A percentile compares a stretch with the other conserved stretches of the same genome.
These are phyloP conservation scores for Apocynum venetum DNA, from an alignment of 257 asterid species.

Conservation along the genomic window DNA sequence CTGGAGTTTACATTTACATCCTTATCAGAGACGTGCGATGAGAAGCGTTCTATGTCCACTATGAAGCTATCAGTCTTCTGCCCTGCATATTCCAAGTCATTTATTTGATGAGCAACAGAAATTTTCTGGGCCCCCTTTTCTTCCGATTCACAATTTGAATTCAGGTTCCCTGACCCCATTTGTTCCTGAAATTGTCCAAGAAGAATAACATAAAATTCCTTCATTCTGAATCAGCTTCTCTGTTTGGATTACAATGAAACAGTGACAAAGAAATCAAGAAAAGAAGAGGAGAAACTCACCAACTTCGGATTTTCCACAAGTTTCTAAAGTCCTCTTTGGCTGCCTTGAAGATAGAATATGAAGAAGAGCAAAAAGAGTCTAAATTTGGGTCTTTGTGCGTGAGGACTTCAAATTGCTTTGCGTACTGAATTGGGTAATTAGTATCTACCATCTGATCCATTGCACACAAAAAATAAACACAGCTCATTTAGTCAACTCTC, in stretches of 20 bases:
- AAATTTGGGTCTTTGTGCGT: not conserved
- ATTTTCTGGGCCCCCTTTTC: conserved; percentile 34
- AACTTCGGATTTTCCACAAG: conserved; percentile 30
- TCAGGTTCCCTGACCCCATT: conserved; percentile 33
- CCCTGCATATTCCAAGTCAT: conserved; percentile 13
- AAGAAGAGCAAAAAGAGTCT: conserved; percentile 2
- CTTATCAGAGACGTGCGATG: conserved; percentile 46
- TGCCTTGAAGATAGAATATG: conserved; percentile 2
- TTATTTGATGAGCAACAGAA: conserved; percentile 31
- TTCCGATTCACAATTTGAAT: conserved; percentile 27
- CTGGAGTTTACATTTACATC: conserved; percentile 54
- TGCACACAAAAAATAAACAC: conserved; percentile 23
- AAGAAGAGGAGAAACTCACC: conserved; percentile 26
- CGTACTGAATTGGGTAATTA: conserved; percentile 26
- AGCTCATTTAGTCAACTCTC: conserved; percentile 27
- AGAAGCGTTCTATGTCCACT: conserved; percentile 62
- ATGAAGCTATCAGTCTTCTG: conserved; percentile 50
- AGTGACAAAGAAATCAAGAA: not conserved
- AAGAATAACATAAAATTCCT: not conserved
- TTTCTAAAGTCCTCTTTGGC: conserved; percentile 15
- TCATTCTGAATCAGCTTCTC: not conserved
- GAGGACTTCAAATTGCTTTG: conserved; percentile 12
- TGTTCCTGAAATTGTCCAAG: conserved; percentile 28
- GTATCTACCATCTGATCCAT: conserved; percentile 24
- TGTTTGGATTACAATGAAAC: conserved; percentile 5